These are phyloP conservation scores for Hypoxylon subgilvum DNA, from an alignment of 495 filamentous ascomycete species.

Conservation along the genomic window DNA sequence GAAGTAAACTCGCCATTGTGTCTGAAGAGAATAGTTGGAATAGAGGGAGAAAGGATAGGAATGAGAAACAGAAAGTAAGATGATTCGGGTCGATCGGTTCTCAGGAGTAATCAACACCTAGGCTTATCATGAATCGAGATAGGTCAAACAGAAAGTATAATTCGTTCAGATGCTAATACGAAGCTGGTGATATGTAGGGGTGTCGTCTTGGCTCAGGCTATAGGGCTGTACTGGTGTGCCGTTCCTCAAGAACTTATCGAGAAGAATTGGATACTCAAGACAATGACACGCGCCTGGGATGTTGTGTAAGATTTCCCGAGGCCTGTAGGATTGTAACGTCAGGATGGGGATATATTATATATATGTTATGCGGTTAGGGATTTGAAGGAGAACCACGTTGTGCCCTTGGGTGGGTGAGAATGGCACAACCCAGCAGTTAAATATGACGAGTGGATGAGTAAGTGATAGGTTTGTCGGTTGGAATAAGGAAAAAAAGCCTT, in stretches of 20 bases:
- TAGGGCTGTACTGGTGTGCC: slow-evolving; percentile 6
- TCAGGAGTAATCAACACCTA: slow-evolving; percentile 1
- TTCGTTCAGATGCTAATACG: slow-evolving; percentile 8
- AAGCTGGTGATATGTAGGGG: slow-evolving; percentile 3
- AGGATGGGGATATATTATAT: not conserved
- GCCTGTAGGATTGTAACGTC: not conserved
- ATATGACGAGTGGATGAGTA: not conserved
- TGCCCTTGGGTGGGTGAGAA: slow-evolving; percentile 1
- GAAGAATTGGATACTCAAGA: slow-evolving; percentile 1
- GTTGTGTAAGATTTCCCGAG: slow-evolving; percentile 5
- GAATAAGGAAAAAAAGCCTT: slow-evolving; percentile 10
- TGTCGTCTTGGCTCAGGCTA: slow-evolving; percentile 23
- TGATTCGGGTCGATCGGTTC: slow-evolving; percentile 4
- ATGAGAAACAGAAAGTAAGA: not conserved
- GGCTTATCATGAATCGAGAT: slow-evolving; percentile 21
- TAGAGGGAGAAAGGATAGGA: not conserved
- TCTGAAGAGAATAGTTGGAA: slow-evolving; percentile 7
- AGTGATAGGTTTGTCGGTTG: slow-evolving; percentile 6
- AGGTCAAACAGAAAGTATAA: slow-evolving; percentile 17
- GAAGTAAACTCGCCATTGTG: slow-evolving; percentile 44
- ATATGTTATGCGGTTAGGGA: slow-evolving; percentile 5
- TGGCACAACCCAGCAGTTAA: slow-evolving; percentile 20
- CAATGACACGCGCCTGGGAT: slow-evolving; percentile 11
- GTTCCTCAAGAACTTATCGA: slow-evolving; percentile 1
- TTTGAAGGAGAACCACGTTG: not conserved